Base-by-base conservation (phyloP, 2,329 filamentous ascomycete species). In the Colletotrichum nymphaeae region DNA sequence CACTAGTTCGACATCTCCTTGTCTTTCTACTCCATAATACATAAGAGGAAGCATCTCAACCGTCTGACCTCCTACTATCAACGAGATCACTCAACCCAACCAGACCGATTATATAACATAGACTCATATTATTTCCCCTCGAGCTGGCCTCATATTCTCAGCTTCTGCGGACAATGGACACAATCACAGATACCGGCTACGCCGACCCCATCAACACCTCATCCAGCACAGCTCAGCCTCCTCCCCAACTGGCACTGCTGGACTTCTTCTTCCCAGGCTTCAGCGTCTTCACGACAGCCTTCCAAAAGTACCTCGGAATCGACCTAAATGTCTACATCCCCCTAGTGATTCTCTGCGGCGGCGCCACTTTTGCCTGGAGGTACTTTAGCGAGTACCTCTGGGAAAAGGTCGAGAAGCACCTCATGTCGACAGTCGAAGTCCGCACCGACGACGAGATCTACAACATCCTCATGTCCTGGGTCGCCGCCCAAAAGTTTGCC, bases 361-460 rank as follows among this genome's bases (percentile, higher is more conserved):
- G 86, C 28, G 71, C 89, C 14, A 85, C 82, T 5, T 86, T 91
- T 19, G 83, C 83, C 11, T 88, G 88, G 83, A 85, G 85, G 74
- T 92, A 92, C 76, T 78, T 88, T 57, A 86, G 82, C 66, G 80
- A 83, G 2, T 87, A 86, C 76, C 70, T 89, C 14, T 88, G 85
- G 83, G 79, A 80, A 1, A 80, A 87, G 52, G 75, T 91, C 35
- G 84, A 88, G 55, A 77, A 83, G 6, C 84, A 93, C 76, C 87
- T 92, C 76, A 91, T 93, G 85, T 92, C 90, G 3, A 89, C 88
- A 1, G 91, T 92, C 22, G 89, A 92, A 76, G 89, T 94, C 52
- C 88, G 91, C 57, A 87, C 89, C 32, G 91, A 94, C 70, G 93
- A 94, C 76, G 92, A 94, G 79, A 89, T 93, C 69, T 94, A 93